phyloP scores from a whole-genome alignment of 164 flowering plant species.

The Vitis cinerea region DNA sequence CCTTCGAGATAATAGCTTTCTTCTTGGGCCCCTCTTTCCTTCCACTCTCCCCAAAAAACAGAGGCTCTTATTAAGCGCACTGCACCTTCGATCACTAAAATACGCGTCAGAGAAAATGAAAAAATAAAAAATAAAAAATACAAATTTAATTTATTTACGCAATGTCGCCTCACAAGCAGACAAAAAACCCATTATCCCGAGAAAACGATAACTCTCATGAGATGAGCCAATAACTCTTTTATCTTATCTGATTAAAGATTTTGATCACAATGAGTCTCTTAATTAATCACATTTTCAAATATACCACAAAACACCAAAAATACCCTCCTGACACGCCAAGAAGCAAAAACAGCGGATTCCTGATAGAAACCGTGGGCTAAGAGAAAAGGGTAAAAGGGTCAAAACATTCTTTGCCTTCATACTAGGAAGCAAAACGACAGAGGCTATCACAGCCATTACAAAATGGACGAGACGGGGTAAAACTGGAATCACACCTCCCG shows the following conservation, averaged over 20 bases:
- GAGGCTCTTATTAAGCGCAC: no score
- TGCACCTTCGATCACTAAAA: slow-evolving; percentile 7
- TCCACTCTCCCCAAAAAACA: no score
- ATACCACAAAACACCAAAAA: slow-evolving; percentile 4
- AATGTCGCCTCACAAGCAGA: background rate
- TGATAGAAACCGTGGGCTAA: slow-evolving; percentile 3
- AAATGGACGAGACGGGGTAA: slow-evolving; percentile 19
- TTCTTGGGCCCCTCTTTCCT: no score
- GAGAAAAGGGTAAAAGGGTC: background rate
- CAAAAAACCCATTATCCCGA: background rate
- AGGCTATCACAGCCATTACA: slow-evolving; percentile 17
- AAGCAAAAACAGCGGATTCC: background rate
- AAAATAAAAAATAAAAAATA: no score
- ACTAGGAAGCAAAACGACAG: slow-evolving; percentile 20
- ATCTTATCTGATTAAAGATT: background rate
- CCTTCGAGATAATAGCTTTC: no score
- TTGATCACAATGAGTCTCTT: background rate
- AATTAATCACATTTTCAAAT: background rate
- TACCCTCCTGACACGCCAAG: background rate
- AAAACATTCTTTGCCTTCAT: slow-evolving; percentile 15
- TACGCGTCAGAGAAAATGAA: background rate
- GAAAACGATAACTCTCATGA: background rate
- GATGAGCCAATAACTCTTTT: no score
- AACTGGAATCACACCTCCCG: slow-evolving; percentile 5
- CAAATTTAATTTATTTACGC: background rate